These are phyloP conservation scores for Besnoitia besnoiti DNA, from an alignment of 169 alveolate species.

Conservation along the genomic window DNA sequence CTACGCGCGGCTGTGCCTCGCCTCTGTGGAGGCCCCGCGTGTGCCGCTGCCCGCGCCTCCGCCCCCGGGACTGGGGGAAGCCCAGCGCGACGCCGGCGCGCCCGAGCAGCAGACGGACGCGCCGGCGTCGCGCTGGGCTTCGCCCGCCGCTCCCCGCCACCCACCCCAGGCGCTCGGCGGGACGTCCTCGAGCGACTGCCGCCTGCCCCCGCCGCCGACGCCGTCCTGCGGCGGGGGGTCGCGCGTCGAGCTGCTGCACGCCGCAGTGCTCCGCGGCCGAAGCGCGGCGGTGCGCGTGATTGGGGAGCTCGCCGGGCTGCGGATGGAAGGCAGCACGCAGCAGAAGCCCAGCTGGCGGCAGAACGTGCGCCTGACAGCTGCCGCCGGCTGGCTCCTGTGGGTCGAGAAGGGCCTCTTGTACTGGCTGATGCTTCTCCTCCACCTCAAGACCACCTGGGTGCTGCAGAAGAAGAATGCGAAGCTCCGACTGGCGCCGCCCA, in stretches of 20 bases:
- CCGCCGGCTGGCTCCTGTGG: slow-evolving; percentile 68
- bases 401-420: slow-evolving; percentile 45
- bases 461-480: slow-evolving; percentile 17
- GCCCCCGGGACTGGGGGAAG: background rate
- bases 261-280: background rate
- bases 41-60: background rate
- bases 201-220: background rate
- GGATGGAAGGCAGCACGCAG: slow-evolving; percentile 52
- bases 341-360: slow-evolving; percentile 34
- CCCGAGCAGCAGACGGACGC: background rate
- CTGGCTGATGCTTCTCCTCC: slow-evolving; percentile 59
- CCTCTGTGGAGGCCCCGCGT: background rate
- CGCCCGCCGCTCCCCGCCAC: background rate
- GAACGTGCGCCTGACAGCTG: slow-evolving; percentile 43
- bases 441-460: slow-evolving; percentile 39
- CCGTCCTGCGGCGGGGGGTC: background rate
- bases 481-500: background rate
- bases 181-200: background rate
- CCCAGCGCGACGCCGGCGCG: background rate
- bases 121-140: background rate
- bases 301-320: slow-evolving; percentile 49
- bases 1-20: slow-evolving; percentile 3
- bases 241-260: background rate
- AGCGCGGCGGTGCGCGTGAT: slow-evolving; percentile 31
- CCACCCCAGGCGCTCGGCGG: background rate